Percentiles rank a stretch among this genome's conserved stretches.
phyloP scores from a whole-genome alignment of 306 rosid species.

The Lagenaria siceraria region DNA sequence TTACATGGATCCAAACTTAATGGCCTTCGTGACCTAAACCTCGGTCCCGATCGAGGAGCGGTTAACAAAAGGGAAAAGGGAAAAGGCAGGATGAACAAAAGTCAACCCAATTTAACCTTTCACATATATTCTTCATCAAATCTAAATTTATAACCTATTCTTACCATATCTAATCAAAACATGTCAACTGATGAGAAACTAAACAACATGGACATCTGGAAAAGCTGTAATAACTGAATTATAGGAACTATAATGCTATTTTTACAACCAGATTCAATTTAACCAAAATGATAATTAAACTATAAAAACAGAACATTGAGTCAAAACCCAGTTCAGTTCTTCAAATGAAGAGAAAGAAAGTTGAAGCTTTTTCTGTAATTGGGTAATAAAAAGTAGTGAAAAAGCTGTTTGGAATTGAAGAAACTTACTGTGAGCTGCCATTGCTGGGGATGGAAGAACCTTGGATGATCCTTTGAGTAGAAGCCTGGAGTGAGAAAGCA shows the following conservation, averaged over 20 bases:
- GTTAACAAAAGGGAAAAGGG: not conserved
- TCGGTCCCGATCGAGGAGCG: not conserved
- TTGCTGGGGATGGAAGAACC: not conserved
- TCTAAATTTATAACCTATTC: not conserved
- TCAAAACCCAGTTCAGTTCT: not conserved
- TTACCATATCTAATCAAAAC: not conserved
- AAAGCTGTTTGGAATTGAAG: not conserved
- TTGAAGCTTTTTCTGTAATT: not conserved
- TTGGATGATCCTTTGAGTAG: not conserved
- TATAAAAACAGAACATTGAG: not conserved
- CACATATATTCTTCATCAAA: not conserved
- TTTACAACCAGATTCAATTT: not conserved
- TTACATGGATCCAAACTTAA: not conserved
- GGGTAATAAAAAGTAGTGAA: not conserved
- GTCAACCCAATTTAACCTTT: too few species aligned
- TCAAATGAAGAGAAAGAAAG: not conserved
- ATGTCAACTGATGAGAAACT: too few species aligned
- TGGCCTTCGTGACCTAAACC: not conserved
- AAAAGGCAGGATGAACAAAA: not conserved
- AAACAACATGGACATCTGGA: too few species aligned
- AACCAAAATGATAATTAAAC: not conserved
- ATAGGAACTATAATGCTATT: not conserved
- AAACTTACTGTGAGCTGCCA: conserved; percentile 1
- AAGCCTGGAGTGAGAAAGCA: not conserved
- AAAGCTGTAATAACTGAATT: too few species aligned